These are phyloP conservation scores for Nephelium lappaceum DNA, from an alignment of 345 rosid species.

Conservation along the genomic window DNA sequence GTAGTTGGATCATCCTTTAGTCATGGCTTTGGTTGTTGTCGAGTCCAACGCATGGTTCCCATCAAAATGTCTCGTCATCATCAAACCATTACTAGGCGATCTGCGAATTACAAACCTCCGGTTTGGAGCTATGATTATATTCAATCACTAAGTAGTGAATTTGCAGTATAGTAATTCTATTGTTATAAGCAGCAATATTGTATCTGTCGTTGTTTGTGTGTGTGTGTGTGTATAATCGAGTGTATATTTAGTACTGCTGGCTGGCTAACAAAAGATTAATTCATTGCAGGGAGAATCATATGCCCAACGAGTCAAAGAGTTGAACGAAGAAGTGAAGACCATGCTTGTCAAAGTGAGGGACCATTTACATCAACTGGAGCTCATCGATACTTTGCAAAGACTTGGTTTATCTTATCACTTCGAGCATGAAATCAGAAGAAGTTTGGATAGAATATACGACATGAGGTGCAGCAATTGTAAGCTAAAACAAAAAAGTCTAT, in stretches of 20 bases:
- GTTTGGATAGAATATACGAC: constrained; percentile 3
- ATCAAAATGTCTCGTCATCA: not conserved
- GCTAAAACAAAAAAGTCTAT: constrained; percentile 20
- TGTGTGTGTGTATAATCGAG: too few relatives aligned
- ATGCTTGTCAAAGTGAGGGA: not conserved
- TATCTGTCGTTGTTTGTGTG: too few relatives aligned
- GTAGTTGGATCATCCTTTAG: not conserved
- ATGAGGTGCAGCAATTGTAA: not conserved
- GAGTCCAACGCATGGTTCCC: not conserved
- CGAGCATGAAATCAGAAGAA: constrained; percentile 23
- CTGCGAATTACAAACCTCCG: constrained; percentile 41
- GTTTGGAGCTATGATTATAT: constrained; percentile 36
- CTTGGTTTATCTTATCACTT: constrained; percentile 44
- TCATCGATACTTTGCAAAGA: constrained; percentile 37
- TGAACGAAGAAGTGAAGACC: constrained; percentile 16
- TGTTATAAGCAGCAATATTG: not conserved
- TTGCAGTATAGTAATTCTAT: constrained; percentile 12
- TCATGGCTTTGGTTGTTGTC: not conserved
- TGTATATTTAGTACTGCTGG: too few relatives aligned
- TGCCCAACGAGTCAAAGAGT: not conserved
- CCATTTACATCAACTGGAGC: constrained; percentile 32
- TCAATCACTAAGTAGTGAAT: constrained; percentile 34
- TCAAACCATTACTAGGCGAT: constrained; percentile 7
- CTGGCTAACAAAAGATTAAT: too few relatives aligned
- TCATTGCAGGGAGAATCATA: constrained; percentile 16